Base-by-base conservation (phyloP, 1,284 basidiomycete genomes). In the Cerrena zonata region DNA sequence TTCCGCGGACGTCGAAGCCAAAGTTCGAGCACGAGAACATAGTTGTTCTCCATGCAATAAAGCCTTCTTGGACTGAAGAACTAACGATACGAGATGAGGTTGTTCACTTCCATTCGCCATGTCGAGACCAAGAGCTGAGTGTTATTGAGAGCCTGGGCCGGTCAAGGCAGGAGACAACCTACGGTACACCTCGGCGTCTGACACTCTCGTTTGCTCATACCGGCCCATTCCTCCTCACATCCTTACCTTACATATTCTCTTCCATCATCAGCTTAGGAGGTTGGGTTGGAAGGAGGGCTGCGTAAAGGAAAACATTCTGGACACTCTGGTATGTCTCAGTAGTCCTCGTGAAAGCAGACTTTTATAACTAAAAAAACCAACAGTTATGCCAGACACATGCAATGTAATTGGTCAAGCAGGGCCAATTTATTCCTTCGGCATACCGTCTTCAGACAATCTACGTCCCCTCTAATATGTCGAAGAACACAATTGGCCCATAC, bases 21-120 rank as follows among this genome's bases (percentile, higher is more conserved):
- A 65, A 1, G 67, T 59, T 57, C 84, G 79, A 0, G 87, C 85
- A 23, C 71, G 74, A 1, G 76, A 77, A 57, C 88, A 90, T 4
- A 89, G 73, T 47, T 82, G 77, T 65, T 89, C 77, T 1, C 87
- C 87, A 47, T 83, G 78, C 57, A 86, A 81, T 3, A 90, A 74
- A 0, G 86, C 88, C 58, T 86, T 86, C 74, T 89, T 86, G 0
- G 88, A 89, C 58, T 87, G 82, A 1, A 85, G 66, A 5, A 87
- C 84, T 7, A 90, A 77, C n/a, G 85, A 80, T 34, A 86, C 77
- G 21, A 90, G 76, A 54, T 84, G 64, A 4, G 68, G 62, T 42
- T 63, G 59, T 38, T 64, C 62, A 7, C 23, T 27, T 34, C 30
- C 30, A 34, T 34, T 34, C 15, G 15, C 15, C 30, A 34, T 34